Evolutionary conservation across 495 filamentous ascomycete species (phyloP), one percentile per base, ranked within the genome.

Genomic region (Hypoxylon lienhwacheense): DNA sequence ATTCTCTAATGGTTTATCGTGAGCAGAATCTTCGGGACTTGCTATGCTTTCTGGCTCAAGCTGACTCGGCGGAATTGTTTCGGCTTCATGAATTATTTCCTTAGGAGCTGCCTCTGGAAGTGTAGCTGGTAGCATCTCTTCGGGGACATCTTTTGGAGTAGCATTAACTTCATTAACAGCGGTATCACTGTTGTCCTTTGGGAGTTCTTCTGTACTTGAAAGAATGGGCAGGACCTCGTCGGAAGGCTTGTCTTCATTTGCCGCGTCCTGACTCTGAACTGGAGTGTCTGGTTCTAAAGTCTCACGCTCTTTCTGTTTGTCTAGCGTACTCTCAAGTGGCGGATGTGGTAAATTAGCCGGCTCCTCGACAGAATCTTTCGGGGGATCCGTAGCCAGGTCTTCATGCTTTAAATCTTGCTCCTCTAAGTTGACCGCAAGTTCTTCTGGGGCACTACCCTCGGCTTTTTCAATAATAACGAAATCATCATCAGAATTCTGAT

Each of bases 391-490:
- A 34, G 28, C 10, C 14, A 44, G 28, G 6, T 48, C 43, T 8
- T 44, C 37, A 14, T 49, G 14, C 3, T 10, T 14, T 22, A 7
- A 5, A 15, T 28, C 22, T n/a, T 8, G 7, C 20, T 47, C 26
- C 8, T 40, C 24, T 14, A 40, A 14, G 10, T 20, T 11, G n/a
- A 3, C 24, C 22, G 24, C 8, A 29, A 22, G n/a, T 47, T 58
- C 47, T 25, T 15, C 21, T 10, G 25, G 5, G 2, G 34, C 25
- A 11, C 1, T n/a, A 2, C 7, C 48, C 4, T 36, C 48, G 16
- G 48, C 20, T 20, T 55, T 48, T 22, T 48, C 52, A 24, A 48
- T 29, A 26, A 53, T 25, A 21, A 53, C 29, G 15, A 53, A 43
- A 11, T 47, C 43, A 41, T 47, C 48, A 24, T 44, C 48, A 19